Base-by-base conservation (phyloP, 2,329 filamentous ascomycete genomes). In the Claviceps sp. region DNA sequence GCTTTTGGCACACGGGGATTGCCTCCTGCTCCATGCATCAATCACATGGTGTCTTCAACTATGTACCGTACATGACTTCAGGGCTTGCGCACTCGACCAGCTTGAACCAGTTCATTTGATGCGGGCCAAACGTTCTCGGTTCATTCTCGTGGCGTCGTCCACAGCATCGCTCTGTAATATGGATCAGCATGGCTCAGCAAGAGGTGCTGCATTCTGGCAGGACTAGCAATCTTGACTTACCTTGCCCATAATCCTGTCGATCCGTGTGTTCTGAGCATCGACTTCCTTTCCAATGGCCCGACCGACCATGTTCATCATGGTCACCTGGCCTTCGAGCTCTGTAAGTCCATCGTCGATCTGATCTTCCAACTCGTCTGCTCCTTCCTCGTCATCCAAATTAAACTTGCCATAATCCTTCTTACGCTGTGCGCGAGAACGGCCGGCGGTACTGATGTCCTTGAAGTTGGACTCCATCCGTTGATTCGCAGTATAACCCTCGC, bases 101-200 rank as follows among this genome's bases (percentile, higher is more conserved):
- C 30, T 4, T 16, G 24, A 20, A 47, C 4, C 16, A 49, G 11
- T 24, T 58, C 63, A 72, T 53, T 64, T 70, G 53, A 84, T 82
- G 48, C 83, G 76, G 61, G 85, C 81, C 65, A 89, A 65, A 59
- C 81, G 78, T 61, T 84, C 81, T 57, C 85, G 76, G 72, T 90
- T 90, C 77, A 88, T 81, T 54, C 81, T 81, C 61, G 91, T 87
- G 63, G 85, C 79, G 58, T 91, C 86, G 66, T 89, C 86, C 59
- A 95, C 87, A 60, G 75, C 78, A 65, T 95, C 89, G 69, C 84
- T 91, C 87, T 88, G 65, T 51, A 50, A n/a, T 46, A 11, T 38
- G 45, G 36, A 54, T 71, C 63, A 72, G 66, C 30, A 34, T 38
- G 34, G 34, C 6, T 13, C 24, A 18, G 3, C 20, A 20, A 2